Percentiles rank a stretch among this genome's conserved stretches.
Evolutionary conservation across 257 asterid species (phyloP).

Genomic region (Haberlea rhodopensis): DNA sequence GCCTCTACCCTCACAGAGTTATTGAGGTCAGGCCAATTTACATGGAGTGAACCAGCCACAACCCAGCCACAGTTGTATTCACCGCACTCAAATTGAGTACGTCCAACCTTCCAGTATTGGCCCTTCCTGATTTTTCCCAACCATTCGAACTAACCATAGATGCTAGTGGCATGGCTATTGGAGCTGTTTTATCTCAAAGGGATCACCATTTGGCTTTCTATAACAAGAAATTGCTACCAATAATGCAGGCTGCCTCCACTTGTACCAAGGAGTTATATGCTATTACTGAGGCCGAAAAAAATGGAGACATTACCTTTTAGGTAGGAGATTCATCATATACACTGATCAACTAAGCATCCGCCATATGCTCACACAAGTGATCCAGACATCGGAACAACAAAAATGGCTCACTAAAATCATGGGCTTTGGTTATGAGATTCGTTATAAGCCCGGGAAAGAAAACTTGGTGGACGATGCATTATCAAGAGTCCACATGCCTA

Average conservation of each 20-base stretch:
- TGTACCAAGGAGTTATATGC: background rate
- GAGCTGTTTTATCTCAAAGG: background rate
- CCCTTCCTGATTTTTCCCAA: background rate
- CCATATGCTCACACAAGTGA: background rate
- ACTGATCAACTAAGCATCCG: conserved; percentile 3
- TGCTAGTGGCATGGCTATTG: background rate
- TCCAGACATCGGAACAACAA: conserved; percentile 4
- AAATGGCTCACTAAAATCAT: conserved; percentile 7
- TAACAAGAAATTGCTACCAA: background rate
- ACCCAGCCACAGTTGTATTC: background rate
- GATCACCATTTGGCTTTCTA: background rate
- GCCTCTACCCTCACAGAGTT: too few relatives aligned
- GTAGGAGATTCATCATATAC: background rate
- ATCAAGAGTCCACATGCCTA: too few relatives aligned
- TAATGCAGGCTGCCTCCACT: background rate
- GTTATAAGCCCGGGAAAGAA: background rate
- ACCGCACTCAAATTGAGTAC: background rate
- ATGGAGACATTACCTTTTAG: conserved; percentile 6
- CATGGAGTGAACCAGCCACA: background rate
- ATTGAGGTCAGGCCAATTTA: too few relatives aligned
- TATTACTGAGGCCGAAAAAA: background rate
- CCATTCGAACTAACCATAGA: background rate
- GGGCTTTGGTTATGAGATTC: conserved; percentile 12
- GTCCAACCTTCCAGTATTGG: background rate
- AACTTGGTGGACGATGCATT: conserved; percentile 17